phyloP scores from a whole-genome alignment of 345 rosid species.

The Pistacia vera region DNA sequence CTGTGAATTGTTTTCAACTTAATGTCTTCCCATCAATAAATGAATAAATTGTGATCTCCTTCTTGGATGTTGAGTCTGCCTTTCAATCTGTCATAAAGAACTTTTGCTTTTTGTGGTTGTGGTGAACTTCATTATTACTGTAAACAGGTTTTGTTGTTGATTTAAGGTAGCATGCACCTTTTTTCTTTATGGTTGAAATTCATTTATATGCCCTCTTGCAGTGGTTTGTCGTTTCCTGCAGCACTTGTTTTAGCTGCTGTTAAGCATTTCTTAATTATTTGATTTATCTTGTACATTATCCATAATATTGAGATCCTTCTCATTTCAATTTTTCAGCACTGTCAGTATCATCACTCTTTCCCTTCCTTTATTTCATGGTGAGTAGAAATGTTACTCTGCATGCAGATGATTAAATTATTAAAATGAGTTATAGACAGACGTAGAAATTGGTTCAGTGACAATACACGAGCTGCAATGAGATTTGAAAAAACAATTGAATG shows the following conservation, averaged over 20 bases:
- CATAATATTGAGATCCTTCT: background rate
- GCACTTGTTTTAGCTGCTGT: background rate
- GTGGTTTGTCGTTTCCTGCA: background rate
- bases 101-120: background rate
- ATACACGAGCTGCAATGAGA: no score
- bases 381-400: conserved; percentile 27
- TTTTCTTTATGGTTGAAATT: conserved; percentile 7
- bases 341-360: conserved; percentile 87
- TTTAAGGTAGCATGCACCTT: background rate
- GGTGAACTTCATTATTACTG: background rate
- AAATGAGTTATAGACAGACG: no score
- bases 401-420: background rate
- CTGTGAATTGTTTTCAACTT: no score
- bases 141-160: background rate
- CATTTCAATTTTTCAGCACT: conserved; percentile 57
- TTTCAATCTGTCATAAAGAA: no score
- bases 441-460: no score
- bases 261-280: background rate
- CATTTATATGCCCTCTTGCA: background rate
- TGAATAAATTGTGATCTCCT: no score
- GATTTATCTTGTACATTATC: background rate
- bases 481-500: no score
- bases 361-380: conserved; percentile 92
- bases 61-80: no score
- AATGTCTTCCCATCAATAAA: no score